These are phyloP conservation scores for Colletotrichum sidae DNA, from an alignment of 2,329 filamentous ascomycete genomes.

Conservation along the genomic window DNA sequence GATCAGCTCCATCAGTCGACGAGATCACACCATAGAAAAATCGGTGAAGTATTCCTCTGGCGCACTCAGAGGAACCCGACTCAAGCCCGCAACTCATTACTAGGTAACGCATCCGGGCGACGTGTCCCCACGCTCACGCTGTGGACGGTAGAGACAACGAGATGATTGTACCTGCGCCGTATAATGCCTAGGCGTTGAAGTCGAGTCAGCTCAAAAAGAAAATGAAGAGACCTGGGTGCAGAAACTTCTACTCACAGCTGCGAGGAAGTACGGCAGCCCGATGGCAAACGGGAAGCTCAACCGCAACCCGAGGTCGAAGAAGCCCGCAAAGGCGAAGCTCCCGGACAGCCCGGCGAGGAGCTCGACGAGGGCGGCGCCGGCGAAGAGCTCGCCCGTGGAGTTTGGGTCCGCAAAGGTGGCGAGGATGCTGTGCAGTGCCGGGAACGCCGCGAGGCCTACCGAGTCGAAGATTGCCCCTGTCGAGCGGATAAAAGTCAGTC, in stretches of 20 bases:
- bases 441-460: neutral
- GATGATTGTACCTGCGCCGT: no score
- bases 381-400: constrained; percentile 5
- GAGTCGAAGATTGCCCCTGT: constrained; percentile 9
- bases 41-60: no score
- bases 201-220: no score
- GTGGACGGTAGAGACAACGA: no score
- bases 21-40: no score
- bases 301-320: constrained; percentile 5
- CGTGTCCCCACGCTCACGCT: no score
- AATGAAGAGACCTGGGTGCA: no score
- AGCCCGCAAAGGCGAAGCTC: constrained; percentile 11
- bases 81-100: no score
- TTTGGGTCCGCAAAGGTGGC: constrained; percentile 5
- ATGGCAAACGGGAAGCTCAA: neutral
- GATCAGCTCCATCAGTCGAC: no score
- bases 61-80: no score
- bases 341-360: constrained; percentile 4
- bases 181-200: no score
- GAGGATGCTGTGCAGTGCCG: constrained; percentile 2
- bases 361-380: constrained; percentile 4
- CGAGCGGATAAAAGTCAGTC: neutral
- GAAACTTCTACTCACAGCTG: neutral
- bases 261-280: constrained; percentile 11
- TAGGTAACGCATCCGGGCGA: no score